Conservation (phyloP, 129 eudicot genomes). For the Logfia minima region DNA sequence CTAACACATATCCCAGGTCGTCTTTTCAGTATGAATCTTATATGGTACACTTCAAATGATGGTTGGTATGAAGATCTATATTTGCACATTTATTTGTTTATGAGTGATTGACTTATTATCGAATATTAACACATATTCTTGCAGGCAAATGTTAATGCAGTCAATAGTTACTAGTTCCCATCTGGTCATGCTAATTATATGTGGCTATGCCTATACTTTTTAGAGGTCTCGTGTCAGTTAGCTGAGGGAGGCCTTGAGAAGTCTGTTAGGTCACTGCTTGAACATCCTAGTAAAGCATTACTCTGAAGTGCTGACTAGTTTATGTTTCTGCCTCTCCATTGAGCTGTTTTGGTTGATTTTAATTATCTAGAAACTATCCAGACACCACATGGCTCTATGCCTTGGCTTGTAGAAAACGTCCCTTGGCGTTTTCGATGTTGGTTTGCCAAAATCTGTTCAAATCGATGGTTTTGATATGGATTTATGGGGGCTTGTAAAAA, state of each 20-base stretch:
- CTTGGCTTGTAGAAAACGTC: no score
- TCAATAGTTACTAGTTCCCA: constrained; percentile 52
- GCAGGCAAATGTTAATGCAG: constrained; percentile 66
- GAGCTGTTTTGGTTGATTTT: constrained; percentile 11
- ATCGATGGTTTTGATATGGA: no score
- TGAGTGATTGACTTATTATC: not conserved
- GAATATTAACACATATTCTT: constrained; percentile 13
- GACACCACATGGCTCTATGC: constrained; percentile 52
- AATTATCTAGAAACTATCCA: constrained; percentile 33
- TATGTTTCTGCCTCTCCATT: not conserved
- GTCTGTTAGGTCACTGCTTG: constrained; percentile 60
- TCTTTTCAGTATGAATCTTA: not conserved
- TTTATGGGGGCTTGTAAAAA: no score
- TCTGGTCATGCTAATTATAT: constrained; percentile 63
- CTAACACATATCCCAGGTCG: constrained; percentile 65
- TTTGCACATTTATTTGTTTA: not conserved
- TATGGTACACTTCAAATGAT: constrained; percentile 52
- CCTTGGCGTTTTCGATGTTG: no score
- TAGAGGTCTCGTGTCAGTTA: constrained; percentile 79
- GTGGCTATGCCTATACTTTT: constrained; percentile 77
- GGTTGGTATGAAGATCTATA: constrained; percentile 51
- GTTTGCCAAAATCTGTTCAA: no score
- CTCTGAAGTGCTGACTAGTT: constrained; percentile 56
- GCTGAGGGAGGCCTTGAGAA: constrained; percentile 88
- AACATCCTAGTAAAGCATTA: constrained; percentile 64